These are phyloP conservation scores for Colletotrichum ledebouriae DNA, from an alignment of 2,329 filamentous ascomycete species.

Conservation along the genomic window DNA sequence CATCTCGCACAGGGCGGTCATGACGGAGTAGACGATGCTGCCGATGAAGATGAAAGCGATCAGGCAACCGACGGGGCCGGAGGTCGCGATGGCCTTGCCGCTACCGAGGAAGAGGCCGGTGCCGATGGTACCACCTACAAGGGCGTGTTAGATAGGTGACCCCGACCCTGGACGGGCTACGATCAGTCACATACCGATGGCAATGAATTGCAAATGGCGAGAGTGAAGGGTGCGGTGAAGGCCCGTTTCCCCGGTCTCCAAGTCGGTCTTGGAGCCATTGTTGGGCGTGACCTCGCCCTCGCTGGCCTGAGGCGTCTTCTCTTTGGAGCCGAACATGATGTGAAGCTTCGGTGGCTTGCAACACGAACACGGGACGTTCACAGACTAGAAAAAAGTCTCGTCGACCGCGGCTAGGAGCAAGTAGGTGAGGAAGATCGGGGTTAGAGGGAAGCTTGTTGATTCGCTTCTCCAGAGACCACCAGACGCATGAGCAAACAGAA, in stretches of 20 bases:
- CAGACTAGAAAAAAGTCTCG: slow-evolving; percentile 24
- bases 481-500: slow-evolving; percentile 34
- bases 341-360: not conserved
- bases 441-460: slow-evolving; percentile 26
- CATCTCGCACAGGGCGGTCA: slow-evolving; percentile 79
- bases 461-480: slow-evolving; percentile 37
- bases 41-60: slow-evolving; percentile 80
- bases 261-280: slow-evolving; percentile 48
- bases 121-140: slow-evolving; percentile 72
- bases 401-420: slow-evolving; percentile 27
- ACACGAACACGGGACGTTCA: slow-evolving; percentile 16
- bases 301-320: slow-evolving; percentile 34
- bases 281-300: slow-evolving; percentile 38
- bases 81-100: slow-evolving; percentile 71
- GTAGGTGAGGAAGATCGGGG: slow-evolving; percentile 19
- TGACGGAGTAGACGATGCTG: slow-evolving; percentile 80
- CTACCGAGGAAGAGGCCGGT: slow-evolving; percentile 80
- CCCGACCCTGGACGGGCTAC: not conserved
- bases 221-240: slow-evolving; percentile 55
- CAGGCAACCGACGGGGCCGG: slow-evolving; percentile 75
- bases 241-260: slow-evolving; percentile 53
- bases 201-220: slow-evolving; percentile 64
- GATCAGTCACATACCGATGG: slow-evolving; percentile 54
- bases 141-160: slow-evolving; percentile 16
- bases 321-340: slow-evolving; percentile 40